These are phyloP conservation scores for Artemisia annua DNA, from an alignment of 129 eudicot species.

Conservation along the genomic window DNA sequence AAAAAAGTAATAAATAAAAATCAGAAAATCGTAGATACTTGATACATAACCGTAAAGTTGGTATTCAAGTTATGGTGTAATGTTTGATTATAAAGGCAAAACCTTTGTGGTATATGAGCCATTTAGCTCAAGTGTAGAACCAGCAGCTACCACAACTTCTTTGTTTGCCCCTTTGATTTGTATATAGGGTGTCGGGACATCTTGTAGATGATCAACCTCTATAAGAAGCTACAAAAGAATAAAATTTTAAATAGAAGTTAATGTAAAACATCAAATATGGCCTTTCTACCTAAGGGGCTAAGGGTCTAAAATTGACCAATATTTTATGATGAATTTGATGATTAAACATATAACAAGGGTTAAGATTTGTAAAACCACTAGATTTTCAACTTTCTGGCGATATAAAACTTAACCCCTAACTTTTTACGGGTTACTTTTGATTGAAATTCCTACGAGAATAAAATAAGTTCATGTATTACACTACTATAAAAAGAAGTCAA, in stretches of 20 bases:
- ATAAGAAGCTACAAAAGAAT: conserved; percentile 67
- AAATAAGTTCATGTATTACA: too few relatives aligned
- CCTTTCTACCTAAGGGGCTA: too few relatives aligned
- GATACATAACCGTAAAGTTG: neutral
- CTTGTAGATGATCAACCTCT: conserved; percentile 93
- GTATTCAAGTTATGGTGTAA: neutral
- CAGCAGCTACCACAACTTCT: conserved; percentile 81
- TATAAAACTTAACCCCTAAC: too few relatives aligned
- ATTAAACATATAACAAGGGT: neutral
- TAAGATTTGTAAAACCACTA: too few relatives aligned
- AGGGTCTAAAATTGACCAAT: too few relatives aligned
- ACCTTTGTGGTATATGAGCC: conserved; percentile 98
- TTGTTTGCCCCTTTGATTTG: conserved; percentile 92
- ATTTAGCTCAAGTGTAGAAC: conserved; percentile 76
- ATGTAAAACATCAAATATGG: too few relatives aligned
- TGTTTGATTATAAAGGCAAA: neutral
- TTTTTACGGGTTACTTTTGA: too few relatives aligned
- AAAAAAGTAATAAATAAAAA: neutral
- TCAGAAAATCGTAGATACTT: neutral
- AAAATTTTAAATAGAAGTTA: conserved; percentile 1
- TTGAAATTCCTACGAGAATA: too few relatives aligned
- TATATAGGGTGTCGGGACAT: conserved; percentile 76
- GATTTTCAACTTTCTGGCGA: too few relatives aligned
- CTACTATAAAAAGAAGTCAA: too few relatives aligned
- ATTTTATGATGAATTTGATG: neutral